phyloP scores from a whole-genome alignment of 352 stramenopile genomes.

The Globisporangium apiculatum region DNA sequence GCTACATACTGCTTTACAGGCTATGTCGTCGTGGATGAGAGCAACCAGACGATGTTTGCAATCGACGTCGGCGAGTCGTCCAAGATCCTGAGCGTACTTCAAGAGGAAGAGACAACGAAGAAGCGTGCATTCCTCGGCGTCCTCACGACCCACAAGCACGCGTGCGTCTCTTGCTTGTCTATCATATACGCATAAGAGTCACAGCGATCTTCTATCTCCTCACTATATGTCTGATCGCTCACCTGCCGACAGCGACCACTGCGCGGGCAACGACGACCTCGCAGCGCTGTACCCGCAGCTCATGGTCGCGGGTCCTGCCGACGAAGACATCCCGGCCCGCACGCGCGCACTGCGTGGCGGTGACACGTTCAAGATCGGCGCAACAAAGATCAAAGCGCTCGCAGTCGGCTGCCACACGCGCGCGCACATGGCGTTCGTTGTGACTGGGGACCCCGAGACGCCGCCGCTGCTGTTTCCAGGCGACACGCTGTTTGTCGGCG shows the following conservation, averaged over 20 bases:
- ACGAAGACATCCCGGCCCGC: constrained; percentile 71
- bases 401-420: constrained; percentile 82
- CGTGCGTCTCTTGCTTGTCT: constrained; percentile 26
- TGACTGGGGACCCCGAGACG: constrained; percentile 68
- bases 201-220: not conserved
- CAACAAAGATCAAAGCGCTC: constrained; percentile 63
- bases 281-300: constrained; percentile 52
- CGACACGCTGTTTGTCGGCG: constrained; percentile 84
- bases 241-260: constrained; percentile 49
- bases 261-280: constrained; percentile 69
- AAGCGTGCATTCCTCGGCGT: constrained; percentile 81
- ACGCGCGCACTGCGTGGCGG: constrained; percentile 59
- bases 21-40: constrained; percentile 74
- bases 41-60: constrained; percentile 79
- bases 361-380: constrained; percentile 79
- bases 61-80: constrained; percentile 64
- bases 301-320: constrained; percentile 60
- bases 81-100: constrained; percentile 55
- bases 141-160: constrained; percentile 92
- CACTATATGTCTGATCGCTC: not conserved
- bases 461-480: constrained; percentile 80
- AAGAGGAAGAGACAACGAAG: constrained; percentile 54
- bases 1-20: constrained; percentile 17
- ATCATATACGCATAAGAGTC: not conserved
- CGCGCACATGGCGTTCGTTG: constrained; percentile 81